Conservation (phyloP, 2,329 filamentous ascomycete species). For the Fusarium sp. region DNA sequence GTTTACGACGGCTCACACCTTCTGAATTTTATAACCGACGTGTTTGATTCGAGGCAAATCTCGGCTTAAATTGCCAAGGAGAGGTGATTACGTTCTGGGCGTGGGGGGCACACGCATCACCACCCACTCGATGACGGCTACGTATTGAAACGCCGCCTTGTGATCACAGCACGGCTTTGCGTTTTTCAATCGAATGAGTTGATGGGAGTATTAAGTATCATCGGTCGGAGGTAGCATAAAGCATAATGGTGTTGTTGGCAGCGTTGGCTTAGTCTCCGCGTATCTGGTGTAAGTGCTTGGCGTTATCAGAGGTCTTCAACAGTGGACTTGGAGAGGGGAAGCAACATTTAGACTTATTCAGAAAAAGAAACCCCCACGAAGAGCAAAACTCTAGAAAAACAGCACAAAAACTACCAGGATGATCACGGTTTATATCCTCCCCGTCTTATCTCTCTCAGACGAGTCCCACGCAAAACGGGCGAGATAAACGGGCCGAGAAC, state of each 20-base stretch:
- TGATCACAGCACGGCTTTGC: neutral
- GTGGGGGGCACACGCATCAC: neutral
- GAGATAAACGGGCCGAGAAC: slow-evolving; percentile 6
- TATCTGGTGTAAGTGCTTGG: neutral
- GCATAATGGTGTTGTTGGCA: neutral
- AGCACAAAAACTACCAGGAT: neutral
- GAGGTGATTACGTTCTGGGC: neutral
- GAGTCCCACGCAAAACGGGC: neutral
- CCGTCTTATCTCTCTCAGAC: neutral
- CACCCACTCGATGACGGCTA: neutral
- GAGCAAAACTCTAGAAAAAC: neutral
- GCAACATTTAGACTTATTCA: too few relatives aligned
- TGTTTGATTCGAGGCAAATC: neutral
- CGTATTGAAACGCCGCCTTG: neutral
- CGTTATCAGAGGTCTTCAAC: neutral
- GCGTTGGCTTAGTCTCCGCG: neutral
- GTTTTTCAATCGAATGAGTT: neutral
- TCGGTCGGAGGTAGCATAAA: neutral
- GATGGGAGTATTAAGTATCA: neutral
- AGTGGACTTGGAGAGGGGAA: too few relatives aligned
- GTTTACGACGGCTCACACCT: neutral
- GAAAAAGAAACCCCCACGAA: neutral
- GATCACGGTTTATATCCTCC: neutral
- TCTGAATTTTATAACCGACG: neutral
- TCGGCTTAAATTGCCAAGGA: neutral